Evolutionary conservation across 2,329 filamentous ascomycete species (phyloP).

Genomic region (Hymenoscyphus albidus): DNA sequence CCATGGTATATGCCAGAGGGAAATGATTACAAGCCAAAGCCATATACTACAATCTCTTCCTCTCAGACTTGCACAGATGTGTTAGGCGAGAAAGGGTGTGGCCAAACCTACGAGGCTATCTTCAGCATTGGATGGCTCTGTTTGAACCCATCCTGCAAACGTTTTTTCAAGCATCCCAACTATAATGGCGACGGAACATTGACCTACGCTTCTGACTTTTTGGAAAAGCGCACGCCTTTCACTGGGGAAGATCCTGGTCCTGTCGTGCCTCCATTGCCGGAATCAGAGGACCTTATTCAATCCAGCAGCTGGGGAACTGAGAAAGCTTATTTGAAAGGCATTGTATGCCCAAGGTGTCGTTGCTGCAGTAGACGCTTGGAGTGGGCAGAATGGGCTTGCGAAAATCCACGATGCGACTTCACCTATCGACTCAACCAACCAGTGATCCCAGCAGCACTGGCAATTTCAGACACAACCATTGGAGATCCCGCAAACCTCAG

Average conservation of each 20-base stretch:
- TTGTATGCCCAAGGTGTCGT: conserved; percentile 62
- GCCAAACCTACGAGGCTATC: conserved; percentile 37
- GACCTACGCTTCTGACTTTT: conserved; percentile 53
- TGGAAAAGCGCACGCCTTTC: conserved; percentile 50
- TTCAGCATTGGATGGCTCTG: conserved; percentile 56
- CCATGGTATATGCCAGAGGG: conserved; percentile 57
- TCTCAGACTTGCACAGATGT: too few relatives aligned
- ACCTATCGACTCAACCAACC: conserved; percentile 28
- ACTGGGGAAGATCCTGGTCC: conserved; percentile 36
- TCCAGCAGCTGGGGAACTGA: conserved; percentile 37
- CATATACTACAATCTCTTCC: too few relatives aligned
- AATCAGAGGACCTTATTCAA: conserved; percentile 30
- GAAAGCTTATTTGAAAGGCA: conserved; percentile 51
- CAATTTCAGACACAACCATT: conserved; percentile 12
- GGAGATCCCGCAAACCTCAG: background rate
- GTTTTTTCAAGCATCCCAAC: conserved; percentile 46
- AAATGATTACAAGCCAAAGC: background rate
- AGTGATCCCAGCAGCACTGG: conserved; percentile 15
- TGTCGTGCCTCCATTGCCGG: conserved; percentile 39
- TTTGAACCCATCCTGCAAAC: conserved; percentile 46
- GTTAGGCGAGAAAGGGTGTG: conserved; percentile 35
- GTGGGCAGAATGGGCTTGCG: conserved; percentile 62
- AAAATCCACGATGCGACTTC: conserved; percentile 48
- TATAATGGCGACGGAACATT: conserved; percentile 35
- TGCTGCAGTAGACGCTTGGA: conserved; percentile 57